Base-by-base conservation (phyloP, 768 basidiomycete genomes). In the Panaeolus cyanescens region DNA sequence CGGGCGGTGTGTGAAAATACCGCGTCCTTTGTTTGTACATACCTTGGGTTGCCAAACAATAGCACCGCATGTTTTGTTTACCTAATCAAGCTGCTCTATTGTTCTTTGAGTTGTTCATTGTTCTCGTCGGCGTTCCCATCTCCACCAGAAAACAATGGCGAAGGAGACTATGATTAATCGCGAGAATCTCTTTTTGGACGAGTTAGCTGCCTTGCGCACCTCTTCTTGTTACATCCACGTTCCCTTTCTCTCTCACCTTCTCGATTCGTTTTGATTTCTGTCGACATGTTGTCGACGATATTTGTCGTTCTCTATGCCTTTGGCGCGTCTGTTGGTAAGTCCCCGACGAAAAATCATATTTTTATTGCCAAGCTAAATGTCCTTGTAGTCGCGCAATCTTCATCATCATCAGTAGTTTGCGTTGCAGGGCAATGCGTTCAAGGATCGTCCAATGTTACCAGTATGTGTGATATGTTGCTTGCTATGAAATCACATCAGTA, bases 391-490 rank as follows among this genome's bases (percentile, higher is more conserved):
- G 87, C 88, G 61, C 85, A 88, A 74, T 75, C 79, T 76, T 80
- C 81, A 75, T 79, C 80, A 76, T 79, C 84, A 59, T 79, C 82
- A 70, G 86, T 93, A 59, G 80, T 94, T 63, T 93, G 92, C 81
- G 79, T 91, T 90, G 89, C 92, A 72, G 92, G 92, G 67, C 91
- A 94, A 89, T 93, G 92, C 79, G 76, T 93, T 59, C 83, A 92
- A 73, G 92, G 92, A 60, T 84, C 76, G 74, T 85, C 90, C 32
- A 93, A 93, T 70, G 84, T 81, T 22, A 89, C 90, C 68, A 77
- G 90, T 87, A 60, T 32, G 77, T 74, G 17, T 39, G 45, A 3
- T 32, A 20, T 4, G 57, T 62, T 70, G 56, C 30, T 58, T 54
- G 56, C 50, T 32, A 4, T 50, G 45, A 30, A 50, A 50, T 50